A percentile compares a stretch with the other conserved stretches of the same genome.
These are phyloP conservation scores for Penicillium cosmopolitanum DNA, from an alignment of 495 filamentous ascomycete genomes.

Conservation along the genomic window DNA sequence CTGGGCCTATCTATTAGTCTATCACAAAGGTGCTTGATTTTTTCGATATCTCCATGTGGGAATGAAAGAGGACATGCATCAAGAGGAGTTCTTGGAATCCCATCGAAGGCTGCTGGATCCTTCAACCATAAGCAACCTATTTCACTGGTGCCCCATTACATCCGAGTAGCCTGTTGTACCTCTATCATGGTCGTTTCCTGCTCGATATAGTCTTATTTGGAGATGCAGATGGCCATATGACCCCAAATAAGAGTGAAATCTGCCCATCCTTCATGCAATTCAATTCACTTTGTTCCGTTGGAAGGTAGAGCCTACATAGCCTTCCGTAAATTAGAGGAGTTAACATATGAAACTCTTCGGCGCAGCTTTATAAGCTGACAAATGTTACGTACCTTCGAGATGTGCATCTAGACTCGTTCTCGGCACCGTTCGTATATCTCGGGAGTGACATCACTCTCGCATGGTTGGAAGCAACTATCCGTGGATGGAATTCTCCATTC, in stretches of 20 bases:
- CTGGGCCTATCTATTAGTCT: conserved; percentile 8
- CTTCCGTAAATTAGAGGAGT: conserved; percentile 4
- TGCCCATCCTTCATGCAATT: conserved; percentile 3
- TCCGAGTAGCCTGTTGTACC: neutral
- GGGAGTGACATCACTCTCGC: conserved; percentile 26
- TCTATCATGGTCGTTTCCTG: conserved; percentile 1
- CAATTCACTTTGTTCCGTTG: conserved; percentile 10
- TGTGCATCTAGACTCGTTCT: neutral
- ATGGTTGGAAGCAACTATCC: conserved; percentile 29
- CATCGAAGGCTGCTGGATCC: neutral
- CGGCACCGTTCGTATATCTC: conserved; percentile 10
- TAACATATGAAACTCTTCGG: conserved; percentile 9
- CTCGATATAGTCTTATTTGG: conserved; percentile 6
- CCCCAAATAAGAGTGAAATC: neutral
- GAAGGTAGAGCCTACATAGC: conserved; percentile 18
- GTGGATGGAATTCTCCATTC: conserved; percentile 28
- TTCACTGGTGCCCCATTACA: neutral
- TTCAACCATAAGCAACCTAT: neutral
- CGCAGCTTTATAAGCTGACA: conserved; percentile 12
- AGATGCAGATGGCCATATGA: conserved; percentile 24
- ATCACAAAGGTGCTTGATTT: conserved; percentile 6
- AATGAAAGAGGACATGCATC: conserved; percentile 5
- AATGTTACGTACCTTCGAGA: neutral
- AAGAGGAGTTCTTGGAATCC: neutral
- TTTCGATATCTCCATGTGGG: neutral